These are phyloP conservation scores for Ustilago xerochloae DNA, from an alignment of 1,284 basidiomycete species.

Conservation along the genomic window DNA sequence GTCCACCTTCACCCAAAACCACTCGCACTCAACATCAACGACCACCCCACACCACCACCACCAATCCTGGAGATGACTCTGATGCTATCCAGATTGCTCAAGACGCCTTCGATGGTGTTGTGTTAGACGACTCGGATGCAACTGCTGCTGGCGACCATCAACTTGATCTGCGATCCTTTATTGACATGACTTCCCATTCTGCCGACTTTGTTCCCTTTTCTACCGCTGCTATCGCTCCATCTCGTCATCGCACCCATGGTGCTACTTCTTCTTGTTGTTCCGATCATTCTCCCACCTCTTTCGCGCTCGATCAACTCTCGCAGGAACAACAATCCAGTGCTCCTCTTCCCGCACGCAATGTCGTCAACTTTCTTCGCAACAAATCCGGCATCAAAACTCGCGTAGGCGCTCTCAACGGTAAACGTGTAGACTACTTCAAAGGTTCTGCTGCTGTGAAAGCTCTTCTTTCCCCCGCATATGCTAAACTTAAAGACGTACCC, in stretches of 20 bases:
- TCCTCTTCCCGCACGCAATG: constrained; percentile 50
- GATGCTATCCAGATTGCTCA: background rate
- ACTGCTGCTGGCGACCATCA: background rate
- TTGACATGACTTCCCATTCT: constrained; percentile 35
- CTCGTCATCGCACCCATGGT: background rate
- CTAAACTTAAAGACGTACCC: constrained; percentile 80
- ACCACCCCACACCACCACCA: background rate
- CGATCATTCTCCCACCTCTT: background rate
- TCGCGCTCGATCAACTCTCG: background rate
- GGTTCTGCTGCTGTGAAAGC: constrained; percentile 80
- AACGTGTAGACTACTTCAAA: constrained; percentile 97
- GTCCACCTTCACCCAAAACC: background rate
- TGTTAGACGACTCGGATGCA: constrained; percentile 8
- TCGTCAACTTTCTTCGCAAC: constrained; percentile 65
- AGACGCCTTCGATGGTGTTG: background rate
- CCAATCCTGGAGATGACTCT: background rate
- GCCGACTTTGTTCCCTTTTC: constrained; percentile 10
- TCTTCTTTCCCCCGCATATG: constrained; percentile 87
- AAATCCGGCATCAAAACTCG: constrained; percentile 85
- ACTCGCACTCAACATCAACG: background rate
- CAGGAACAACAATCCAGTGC: constrained; percentile 65
- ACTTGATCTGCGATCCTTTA: constrained; percentile 25
- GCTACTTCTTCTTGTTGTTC: constrained; percentile 65
- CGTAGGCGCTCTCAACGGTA: constrained; percentile 90
- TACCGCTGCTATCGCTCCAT: constrained; percentile 26